Conservation (phyloP, 2,329 filamentous ascomycete genomes). For the Epichloe baconii region DNA sequence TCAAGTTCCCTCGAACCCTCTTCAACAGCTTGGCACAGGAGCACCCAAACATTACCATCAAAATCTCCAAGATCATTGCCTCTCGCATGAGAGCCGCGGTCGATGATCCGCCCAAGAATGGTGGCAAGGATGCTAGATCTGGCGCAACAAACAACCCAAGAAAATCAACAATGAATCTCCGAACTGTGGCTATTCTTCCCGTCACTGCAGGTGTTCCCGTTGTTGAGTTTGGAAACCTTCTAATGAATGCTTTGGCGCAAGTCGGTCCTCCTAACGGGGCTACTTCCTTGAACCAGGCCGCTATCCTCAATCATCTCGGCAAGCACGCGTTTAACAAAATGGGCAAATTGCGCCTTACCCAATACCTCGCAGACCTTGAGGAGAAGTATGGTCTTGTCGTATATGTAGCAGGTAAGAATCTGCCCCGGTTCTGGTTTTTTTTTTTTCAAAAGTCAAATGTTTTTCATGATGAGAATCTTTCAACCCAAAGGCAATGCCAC, state of each 20-base stretch:
- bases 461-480: slow-evolving; percentile 38
- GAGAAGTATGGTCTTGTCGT: slow-evolving; percentile 94
- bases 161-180: slow-evolving; percentile 80
- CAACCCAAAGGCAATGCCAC: slow-evolving; percentile 36
- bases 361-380: slow-evolving; percentile 92
- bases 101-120: slow-evolving; percentile 61
- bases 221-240: slow-evolving; percentile 80
- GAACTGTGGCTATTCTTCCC: slow-evolving; percentile 84
- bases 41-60: slow-evolving; percentile 95
- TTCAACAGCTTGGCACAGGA: slow-evolving; percentile 98
- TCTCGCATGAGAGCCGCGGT: slow-evolving; percentile 84
- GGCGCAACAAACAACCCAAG: slow-evolving; percentile 41
- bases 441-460: background rate
- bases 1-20: slow-evolving; percentile 87
- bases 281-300: slow-evolving; percentile 82
- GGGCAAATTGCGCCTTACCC: slow-evolving; percentile 89
- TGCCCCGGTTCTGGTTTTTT: slow-evolving; percentile 3
- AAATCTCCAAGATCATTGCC: slow-evolving; percentile 97
- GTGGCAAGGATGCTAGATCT: slow-evolving; percentile 49
- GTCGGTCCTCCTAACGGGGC: slow-evolving; percentile 83
- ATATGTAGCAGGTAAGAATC: slow-evolving; percentile 64
- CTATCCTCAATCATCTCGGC: slow-evolving; percentile 87
- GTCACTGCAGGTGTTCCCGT: slow-evolving; percentile 87
- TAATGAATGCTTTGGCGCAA: slow-evolving; percentile 79
- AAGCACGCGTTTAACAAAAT: slow-evolving; percentile 95